Base-by-base conservation (phyloP, 140 eudicot species). In the Cichorium intybus region DNA sequence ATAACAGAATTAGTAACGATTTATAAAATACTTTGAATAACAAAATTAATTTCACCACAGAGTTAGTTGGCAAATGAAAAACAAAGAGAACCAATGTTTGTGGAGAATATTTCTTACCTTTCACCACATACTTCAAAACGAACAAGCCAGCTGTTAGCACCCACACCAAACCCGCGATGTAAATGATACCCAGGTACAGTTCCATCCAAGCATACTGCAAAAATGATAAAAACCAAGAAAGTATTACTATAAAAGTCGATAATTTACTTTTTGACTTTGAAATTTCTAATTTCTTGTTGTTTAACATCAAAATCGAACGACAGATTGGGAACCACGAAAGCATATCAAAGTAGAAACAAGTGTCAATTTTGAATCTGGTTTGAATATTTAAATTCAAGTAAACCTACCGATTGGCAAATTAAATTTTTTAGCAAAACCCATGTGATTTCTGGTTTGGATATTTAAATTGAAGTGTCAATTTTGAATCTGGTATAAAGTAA, bases 151-250 rank as follows among this genome's bases (percentile, higher is more conserved):
- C 97, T 88, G 75, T 88, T 92, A 12, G 85, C 89, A 48, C 99
- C 99, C 24, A 87, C 64, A 63, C 99, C 99, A 46, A 21, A 85
- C 56, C 99, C 99, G 24, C 80, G 95, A 62, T 81, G 81, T 64
- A 88, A 72, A 83, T 92, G 96, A 76, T 92, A 92, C 21, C 89
- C 99, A 14, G 99, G 99, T 61, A 88, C 31, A 37, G 95, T 79
- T 72, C 99, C 99, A 71, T 92, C 99, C 86, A 92, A 77, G 75
- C 99, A 92, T 41, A 88, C 99, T 92, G 84, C 39, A 75, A n/a
- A 66, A 62, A 57, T 14, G 29, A n/a, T 53, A 33, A 18, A 62
- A 27, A 37, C 9, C 22, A 60, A 29, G 3, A 57, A 20, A 10
- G 48, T 10, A 7, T 43, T 46, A 9, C 43, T 45, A 51, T 3